Evolutionary conservation across 2,329 filamentous ascomycete genomes (phyloP), one percentile per base, ranked within the genome.

Genomic region (Microcyclospora tardicrescens): DNA sequence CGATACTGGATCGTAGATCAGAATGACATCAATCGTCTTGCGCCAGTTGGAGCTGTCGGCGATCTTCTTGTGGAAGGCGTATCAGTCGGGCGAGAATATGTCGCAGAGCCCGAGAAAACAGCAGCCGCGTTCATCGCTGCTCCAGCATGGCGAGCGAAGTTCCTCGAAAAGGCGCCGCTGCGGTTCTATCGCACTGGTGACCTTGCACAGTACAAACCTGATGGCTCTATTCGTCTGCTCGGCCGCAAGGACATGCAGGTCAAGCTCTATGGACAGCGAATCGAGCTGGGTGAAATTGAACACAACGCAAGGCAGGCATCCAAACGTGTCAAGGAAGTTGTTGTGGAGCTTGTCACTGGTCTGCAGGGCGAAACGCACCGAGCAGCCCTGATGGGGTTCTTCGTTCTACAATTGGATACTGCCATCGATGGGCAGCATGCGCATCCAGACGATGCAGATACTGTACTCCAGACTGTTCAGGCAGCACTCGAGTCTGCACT

Each of bases 21-120:
- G n/a, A n/a, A 30, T 10, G 28, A 30, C 28, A n/a, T 10, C 10
- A 30, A 30, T n/a, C 10, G 10, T 30, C 52, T 75, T 1, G 62
- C 85, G 0, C 84, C 84, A 0, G 57, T 73, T 6, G 84, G 85
- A 2, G 80, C 75, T 44, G 65, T 84, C 12, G 87, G 87, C 9
- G 86, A 94, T 56, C 67, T 93, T 6, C 93, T 83, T 52, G 91
- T 93, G 56, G 85, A 84, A 10, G 87, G 86, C 10, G 74, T 83
- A 35, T 85, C 94, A 60, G 75, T 94, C 5, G 73, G 68, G 32
- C 67, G 71, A 31, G 84, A 84, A 1, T 93, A 89, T 52, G 66
- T 91, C 16, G n/a, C 10, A 30, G 28, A 30, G 10, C 10, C 10
- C n/a, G 28, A 30, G 28, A 30, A 30, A 30, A 30, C 28, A 30